These are phyloP conservation scores for Puccinia novopanici DNA, from an alignment of 1,284 basidiomycete genomes.

Conservation along the genomic window DNA sequence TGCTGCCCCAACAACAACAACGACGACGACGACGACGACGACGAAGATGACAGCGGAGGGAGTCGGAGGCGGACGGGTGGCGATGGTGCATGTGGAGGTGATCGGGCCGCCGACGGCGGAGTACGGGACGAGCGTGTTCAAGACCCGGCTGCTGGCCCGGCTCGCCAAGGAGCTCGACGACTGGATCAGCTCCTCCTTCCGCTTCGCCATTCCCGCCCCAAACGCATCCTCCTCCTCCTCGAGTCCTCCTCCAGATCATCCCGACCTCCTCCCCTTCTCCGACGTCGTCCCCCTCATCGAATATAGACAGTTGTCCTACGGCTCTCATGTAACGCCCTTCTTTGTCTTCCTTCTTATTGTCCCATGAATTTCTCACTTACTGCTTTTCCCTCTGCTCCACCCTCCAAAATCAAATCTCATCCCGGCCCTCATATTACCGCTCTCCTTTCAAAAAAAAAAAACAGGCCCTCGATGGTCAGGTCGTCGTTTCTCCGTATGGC, in stretches of 20 bases:
- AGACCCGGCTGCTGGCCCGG: neutral
- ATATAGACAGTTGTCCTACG: conserved; percentile 20
- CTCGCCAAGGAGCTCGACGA: conserved; percentile 19
- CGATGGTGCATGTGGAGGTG: conserved; percentile 15
- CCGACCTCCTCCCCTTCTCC: neutral
- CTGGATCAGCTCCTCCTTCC: conserved; percentile 23
- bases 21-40: neutral
- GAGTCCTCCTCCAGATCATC: no score
- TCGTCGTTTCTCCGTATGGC: conserved; percentile 18
- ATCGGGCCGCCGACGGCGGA: conserved; percentile 2
- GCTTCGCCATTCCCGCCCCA: neutral
- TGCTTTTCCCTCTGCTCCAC: neutral
- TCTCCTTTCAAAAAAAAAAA: neutral
- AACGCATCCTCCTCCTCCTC: neutral
- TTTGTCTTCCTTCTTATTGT: neutral
- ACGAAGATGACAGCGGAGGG: neutral
- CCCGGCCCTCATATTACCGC: neutral
- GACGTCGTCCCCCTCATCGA: conserved; percentile 26
- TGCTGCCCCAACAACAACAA: neutral
- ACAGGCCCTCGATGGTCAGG: conserved; percentile 8
- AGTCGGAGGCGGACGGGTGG: neutral
- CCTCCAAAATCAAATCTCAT: neutral
- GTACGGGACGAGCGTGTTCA: neutral
- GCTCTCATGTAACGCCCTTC: conserved; percentile 6
- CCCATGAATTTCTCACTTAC: neutral